Evolutionary conservation across 768 basidiomycete species (phyloP), one percentile per base, ranked within the genome.

Genomic region (Cytidiella melzeri): DNA sequence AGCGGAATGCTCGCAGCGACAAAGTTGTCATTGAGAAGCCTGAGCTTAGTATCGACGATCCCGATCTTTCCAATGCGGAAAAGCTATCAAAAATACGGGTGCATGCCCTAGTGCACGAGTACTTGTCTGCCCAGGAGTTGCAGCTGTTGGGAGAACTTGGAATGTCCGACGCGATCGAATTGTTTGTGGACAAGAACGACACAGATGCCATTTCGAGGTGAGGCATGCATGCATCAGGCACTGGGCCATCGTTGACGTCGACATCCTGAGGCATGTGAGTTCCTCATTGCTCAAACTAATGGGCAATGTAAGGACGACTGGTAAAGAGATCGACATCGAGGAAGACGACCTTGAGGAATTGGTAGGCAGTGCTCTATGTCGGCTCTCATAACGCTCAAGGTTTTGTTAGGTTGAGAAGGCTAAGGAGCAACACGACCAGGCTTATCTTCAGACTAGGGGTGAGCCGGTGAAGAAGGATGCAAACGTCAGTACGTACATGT

Each of bases 141-240:
- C 92, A 96, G 70, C 69, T 98, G 44, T 70, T 98, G 15, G 90
- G 87, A 1, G 93, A 96, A 68, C 74, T 75, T 37, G 92, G 87
- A 21, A 89, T 99, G 87, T 85, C 84, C 36, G 89, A 93, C 63
- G 96, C 96, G 5, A 93, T 99, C 45, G 84, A 90, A 71, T 76
- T 84, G 67, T 98, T 89, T 67, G 94, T 99, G 51, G 94, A 97
- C 66, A 99, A 99, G 74, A 95, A 97, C 61, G 93, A 96, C 65
- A 83, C 80, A 24, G 88, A 93, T 70, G 92, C 95, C 7, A 95
- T 99, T 61, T 79, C 83, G 55, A 77, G 72, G 92, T 93, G 55
- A 56, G 87, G 3, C 11, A 27, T 24, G 5, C 40, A 7, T 7
- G 30, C 15, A 34, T 7, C 30, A 34, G 30, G 15, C 30, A 34